phyloP scores from a whole-genome alignment of 345 rosid species.

The Hibiscus mutabilis region DNA sequence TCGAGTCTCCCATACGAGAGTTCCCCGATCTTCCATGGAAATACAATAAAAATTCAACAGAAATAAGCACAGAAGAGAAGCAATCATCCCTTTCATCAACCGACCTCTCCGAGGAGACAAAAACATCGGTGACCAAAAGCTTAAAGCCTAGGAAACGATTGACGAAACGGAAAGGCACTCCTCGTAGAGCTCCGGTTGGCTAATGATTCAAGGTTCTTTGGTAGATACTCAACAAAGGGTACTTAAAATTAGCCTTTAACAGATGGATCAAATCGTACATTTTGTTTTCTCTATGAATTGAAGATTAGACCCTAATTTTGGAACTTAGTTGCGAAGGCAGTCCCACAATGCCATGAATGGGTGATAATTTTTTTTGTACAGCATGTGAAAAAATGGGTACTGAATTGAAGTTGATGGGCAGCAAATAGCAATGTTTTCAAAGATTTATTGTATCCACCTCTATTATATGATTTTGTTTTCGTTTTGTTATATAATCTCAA shows the following conservation, averaged over 20 bases:
- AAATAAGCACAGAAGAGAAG: slow-evolving; percentile 38
- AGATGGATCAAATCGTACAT: neutral
- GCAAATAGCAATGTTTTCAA: neutral
- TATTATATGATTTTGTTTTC: slow-evolving; percentile 3
- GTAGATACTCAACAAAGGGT: neutral
- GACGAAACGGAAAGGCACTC: slow-evolving; percentile 66
- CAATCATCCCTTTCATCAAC: slow-evolving; percentile 43
- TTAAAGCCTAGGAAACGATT: slow-evolving; percentile 47
- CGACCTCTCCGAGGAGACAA: slow-evolving; percentile 51
- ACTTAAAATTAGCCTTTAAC: slow-evolving; percentile 2
- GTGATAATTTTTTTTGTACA: slow-evolving; percentile 10
- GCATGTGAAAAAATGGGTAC: neutral
- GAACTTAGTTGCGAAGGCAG: slow-evolving; percentile 9
- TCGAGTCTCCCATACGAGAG: slow-evolving; percentile 22
- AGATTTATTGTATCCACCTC: neutral
- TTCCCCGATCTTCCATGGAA: slow-evolving; percentile 24
- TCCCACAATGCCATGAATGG: slow-evolving; percentile 2
- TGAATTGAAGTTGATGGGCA: neutral
- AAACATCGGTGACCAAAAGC: slow-evolving; percentile 24
- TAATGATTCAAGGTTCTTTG: slow-evolving; percentile 4
- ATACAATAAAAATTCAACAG: slow-evolving; percentile 27
- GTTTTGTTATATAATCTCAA: neutral
- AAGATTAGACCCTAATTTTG: slow-evolving; percentile 1
- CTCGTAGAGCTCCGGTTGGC: slow-evolving; percentile 49
- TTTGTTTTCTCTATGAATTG: neutral